Base-by-base conservation (phyloP, 768 basidiomycete species). In the Asterophora lycoperdoides region DNA sequence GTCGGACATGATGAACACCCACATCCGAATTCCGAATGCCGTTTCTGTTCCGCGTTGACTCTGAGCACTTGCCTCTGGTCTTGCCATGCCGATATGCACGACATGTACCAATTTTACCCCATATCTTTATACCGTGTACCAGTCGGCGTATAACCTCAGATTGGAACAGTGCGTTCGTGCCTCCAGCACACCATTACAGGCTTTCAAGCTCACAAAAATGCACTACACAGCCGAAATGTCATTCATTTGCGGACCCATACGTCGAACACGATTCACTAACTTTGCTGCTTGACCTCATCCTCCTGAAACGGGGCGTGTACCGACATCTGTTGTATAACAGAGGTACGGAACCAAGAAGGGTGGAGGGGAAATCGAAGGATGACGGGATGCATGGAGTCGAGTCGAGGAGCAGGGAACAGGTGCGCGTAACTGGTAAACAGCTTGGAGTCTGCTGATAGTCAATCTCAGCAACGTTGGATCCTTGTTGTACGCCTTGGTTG, bases 251-350 rank as follows among this genome's bases (percentile, higher is more conserved):
- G 0, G 91, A 93, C 65, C 88, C 88, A 48, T 93, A 92, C 56
- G 87, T 92, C 51, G 90, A 93, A 61, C 84, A 92, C 53, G 89
- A 92, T 62, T 68, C 74, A 0, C 67, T 92, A 51, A 84, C 80
- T 1, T 68, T 92, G 15, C 66, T 88, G 5, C 73, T 93, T 34
- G 91, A 93, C 67, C 74, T 93, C 1, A 85, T 93, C 43, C 73
- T 93, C 18, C 73, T 93, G 18, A 92, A 92, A 64, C 69, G 84
- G 32, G 89, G 80, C 10, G 90, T 92, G 3, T 92, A 86, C 60
- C 75, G 85, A 14, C 90, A 93, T 66, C 65, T 93, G 14, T 67
- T 93, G 26, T 93, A 86, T 58, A 93, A 93, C 59, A 74, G 88
- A 40, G 88, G 84, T 4, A 68, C 81, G 0, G 77, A 79, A 41